Evolutionary conservation across 139 green algal species (phyloP).

Genomic region (Tetratostichococcus sp.): DNA sequence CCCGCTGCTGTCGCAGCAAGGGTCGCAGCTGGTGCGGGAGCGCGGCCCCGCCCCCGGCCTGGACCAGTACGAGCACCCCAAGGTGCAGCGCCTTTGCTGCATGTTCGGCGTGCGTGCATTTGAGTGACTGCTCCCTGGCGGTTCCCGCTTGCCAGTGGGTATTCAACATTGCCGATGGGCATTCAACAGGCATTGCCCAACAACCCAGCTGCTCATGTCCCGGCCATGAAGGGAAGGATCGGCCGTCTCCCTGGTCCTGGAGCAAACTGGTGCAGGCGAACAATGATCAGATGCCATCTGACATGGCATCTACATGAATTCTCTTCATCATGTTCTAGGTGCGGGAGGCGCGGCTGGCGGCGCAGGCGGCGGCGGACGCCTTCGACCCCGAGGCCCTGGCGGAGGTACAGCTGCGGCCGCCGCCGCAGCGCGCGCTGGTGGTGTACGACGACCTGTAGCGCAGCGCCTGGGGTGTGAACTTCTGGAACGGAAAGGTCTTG

Average conservation of each 20-base stretch:
- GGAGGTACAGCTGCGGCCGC: not conserved
- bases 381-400: conserved; percentile 10
- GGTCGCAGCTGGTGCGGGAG: conserved; percentile 6
- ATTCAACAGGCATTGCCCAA: too few relatives aligned
- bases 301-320: too few relatives aligned
- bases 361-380: conserved; percentile 5
- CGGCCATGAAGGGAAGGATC: not conserved
- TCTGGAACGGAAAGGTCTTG: too few relatives aligned
- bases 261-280: too few relatives aligned
- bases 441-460: conserved; percentile 41
- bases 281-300: too few relatives aligned
- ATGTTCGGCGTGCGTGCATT: too few relatives aligned
- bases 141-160: too few relatives aligned
- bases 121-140: too few relatives aligned
- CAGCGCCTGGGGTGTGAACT: too few relatives aligned
- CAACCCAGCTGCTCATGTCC: too few relatives aligned
- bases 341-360: conserved; percentile 10
- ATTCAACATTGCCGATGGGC: too few relatives aligned
- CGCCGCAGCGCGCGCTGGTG: conserved; percentile 25
- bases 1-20: not conserved
- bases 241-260: not conserved
- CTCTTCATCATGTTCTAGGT: not conserved
- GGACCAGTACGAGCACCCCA: conserved; percentile 32
- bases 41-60: conserved; percentile 11
- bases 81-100: conserved; percentile 8